A percentile compares a stretch with the other conserved stretches of the same genome.
Evolutionary conservation across 768 basidiomycete genomes (phyloP).

Genomic region (Tulasnella sp.): DNA sequence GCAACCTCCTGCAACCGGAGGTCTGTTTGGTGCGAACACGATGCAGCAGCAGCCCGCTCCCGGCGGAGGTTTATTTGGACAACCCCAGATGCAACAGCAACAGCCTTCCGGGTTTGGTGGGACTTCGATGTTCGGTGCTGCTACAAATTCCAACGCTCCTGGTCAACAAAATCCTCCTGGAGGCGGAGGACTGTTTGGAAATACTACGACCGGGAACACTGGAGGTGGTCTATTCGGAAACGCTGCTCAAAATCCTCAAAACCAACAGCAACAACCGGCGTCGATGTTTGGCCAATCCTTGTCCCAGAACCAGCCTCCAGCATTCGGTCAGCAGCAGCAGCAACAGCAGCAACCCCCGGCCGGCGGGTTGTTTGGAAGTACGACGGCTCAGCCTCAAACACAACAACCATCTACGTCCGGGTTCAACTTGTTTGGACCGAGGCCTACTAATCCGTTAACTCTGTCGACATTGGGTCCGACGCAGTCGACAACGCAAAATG

Average conservation of each 20-base stretch:
- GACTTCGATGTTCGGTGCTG: too few relatives aligned
- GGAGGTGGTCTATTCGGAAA: slow-evolving; percentile 18
- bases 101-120: too few relatives aligned
- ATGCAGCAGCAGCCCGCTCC: not conserved
- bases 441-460: slow-evolving; percentile 27
- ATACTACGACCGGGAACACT: not conserved
- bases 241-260: too few relatives aligned
- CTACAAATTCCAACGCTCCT: too few relatives aligned
- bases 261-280: slow-evolving; percentile 23
- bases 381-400: slow-evolving; percentile 17
- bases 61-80: slow-evolving; percentile 9
- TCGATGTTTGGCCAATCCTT: slow-evolving; percentile 21
- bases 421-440: slow-evolving; percentile 22
- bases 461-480: slow-evolving; percentile 28
- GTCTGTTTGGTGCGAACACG: slow-evolving; percentile 12
- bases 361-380: slow-evolving; percentile 23
- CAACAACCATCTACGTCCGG: slow-evolving; percentile 25
- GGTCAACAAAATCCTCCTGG: not conserved
- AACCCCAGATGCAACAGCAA: not conserved
- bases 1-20: not conserved
- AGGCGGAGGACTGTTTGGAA: slow-evolving; percentile 2
- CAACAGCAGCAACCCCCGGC: slow-evolving; percentile 24
- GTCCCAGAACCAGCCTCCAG: too few relatives aligned
- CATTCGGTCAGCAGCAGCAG: slow-evolving; percentile 27
- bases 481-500: slow-evolving; percentile 25